Conservation (phyloP, 2,329 filamentous ascomycete species). For the Dryadomyces quercivorus region DNA sequence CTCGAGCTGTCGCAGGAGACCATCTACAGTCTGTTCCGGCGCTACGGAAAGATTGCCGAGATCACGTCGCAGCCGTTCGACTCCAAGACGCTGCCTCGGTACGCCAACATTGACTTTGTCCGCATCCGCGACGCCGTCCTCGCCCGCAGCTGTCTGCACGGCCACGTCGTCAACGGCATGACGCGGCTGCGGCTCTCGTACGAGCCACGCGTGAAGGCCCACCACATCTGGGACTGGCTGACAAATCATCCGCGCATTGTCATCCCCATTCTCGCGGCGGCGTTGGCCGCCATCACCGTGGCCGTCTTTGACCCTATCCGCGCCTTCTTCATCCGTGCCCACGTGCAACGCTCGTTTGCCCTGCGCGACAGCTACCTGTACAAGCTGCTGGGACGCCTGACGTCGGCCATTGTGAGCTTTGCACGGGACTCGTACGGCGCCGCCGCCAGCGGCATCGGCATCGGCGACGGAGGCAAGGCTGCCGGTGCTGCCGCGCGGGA, state of each 20-base stretch:
- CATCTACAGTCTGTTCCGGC: conserved; percentile 75
- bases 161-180: conserved; percentile 56
- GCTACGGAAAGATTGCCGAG: conserved; percentile 81
- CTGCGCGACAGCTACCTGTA: conserved; percentile 62
- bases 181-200: conserved; percentile 65
- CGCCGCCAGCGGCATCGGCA: conserved; percentile 46
- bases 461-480: conserved; percentile 33
- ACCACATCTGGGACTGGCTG: conserved; percentile 81
- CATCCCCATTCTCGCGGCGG: conserved; percentile 67
- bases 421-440: conserved; percentile 25
- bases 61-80: conserved; percentile 74
- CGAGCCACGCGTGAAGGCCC: conserved; percentile 62
- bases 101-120: conserved; percentile 67
- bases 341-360: conserved; percentile 67
- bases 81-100: conserved; percentile 73
- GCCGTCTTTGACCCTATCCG: conserved; percentile 89
- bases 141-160: conserved; percentile 88
- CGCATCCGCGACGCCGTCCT: conserved; percentile 66
- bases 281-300: conserved; percentile 73
- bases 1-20: conserved; percentile 77
- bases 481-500: conserved; percentile 28
- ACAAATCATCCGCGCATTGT: conserved; percentile 77
- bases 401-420: conserved; percentile 52
- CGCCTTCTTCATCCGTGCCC: conserved; percentile 81
- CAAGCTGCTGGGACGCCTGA: conserved; percentile 69